phyloP scores from a whole-genome alignment of 768 basidiomycete species.

The Pulveroboletus sp. region DNA sequence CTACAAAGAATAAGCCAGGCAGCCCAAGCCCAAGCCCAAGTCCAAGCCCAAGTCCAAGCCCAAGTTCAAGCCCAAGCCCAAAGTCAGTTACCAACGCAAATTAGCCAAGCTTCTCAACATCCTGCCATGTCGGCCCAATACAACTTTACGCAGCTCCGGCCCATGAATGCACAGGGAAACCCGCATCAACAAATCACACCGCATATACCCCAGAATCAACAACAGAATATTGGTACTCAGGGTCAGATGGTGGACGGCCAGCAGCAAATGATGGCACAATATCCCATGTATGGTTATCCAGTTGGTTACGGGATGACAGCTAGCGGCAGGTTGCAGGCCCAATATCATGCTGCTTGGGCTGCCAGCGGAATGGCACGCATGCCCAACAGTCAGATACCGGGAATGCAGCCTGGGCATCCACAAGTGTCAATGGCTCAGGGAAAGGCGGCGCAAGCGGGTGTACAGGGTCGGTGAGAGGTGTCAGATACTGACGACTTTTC shows the following conservation, averaged over 20 bases:
- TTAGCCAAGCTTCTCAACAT: slow-evolving; percentile 25
- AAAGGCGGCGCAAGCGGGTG: slow-evolving; percentile 31
- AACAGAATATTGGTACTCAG: slow-evolving; percentile 25
- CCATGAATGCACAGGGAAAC: slow-evolving; percentile 25
- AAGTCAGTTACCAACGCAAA: slow-evolving; percentile 22
- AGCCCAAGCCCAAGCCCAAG: slow-evolving; percentile 19
- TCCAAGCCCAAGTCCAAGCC: slow-evolving; percentile 13
- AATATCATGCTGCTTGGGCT: slow-evolving; percentile 24
- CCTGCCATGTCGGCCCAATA: slow-evolving; percentile 28
- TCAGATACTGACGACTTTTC: slow-evolving; percentile 3
- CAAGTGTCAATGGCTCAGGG: slow-evolving; percentile 30
- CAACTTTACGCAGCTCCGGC: slow-evolving; percentile 33
- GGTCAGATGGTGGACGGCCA: slow-evolving; percentile 22
- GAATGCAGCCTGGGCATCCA: slow-evolving; percentile 27
- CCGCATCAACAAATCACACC: background rate
- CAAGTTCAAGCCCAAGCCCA: slow-evolving; percentile 23
- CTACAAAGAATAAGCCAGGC: no score
- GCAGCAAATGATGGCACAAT: slow-evolving; percentile 30
- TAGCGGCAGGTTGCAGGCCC: slow-evolving; percentile 14
- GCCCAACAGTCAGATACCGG: slow-evolving; percentile 24
- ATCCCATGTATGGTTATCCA: slow-evolving; percentile 25
- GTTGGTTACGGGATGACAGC: slow-evolving; percentile 18
- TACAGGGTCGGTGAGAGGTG: slow-evolving; percentile 30
- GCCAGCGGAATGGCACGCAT: slow-evolving; percentile 16
- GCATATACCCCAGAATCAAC: slow-evolving; percentile 26